phyloP scores from a whole-genome alignment of 129 eudicot genomes.

The Erigeron canadensis region DNA sequence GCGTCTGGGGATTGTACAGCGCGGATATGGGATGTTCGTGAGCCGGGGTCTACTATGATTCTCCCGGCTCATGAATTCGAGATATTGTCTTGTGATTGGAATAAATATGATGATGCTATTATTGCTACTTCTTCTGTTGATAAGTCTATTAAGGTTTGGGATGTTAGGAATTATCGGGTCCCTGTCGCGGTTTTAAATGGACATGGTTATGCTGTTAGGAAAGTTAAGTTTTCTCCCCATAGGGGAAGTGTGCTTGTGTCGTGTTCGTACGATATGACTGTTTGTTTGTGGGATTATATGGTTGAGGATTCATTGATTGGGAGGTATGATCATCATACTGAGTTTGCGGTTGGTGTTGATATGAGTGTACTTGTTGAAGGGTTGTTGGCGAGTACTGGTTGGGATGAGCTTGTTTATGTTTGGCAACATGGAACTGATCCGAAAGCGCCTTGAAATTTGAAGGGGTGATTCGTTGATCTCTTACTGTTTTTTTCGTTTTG shows the following conservation, averaged over 20 bases:
- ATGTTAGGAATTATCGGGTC: slow-evolving; percentile 73
- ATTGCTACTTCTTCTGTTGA: slow-evolving; percentile 85
- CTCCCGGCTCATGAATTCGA: slow-evolving; percentile 93
- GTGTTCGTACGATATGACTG: slow-evolving; percentile 94
- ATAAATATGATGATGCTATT: slow-evolving; percentile 83
- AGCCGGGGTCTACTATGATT: slow-evolving; percentile 94
- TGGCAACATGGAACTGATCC: slow-evolving; percentile 99
- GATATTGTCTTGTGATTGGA: slow-evolving; percentile 88
- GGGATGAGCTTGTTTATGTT: slow-evolving; percentile 98
- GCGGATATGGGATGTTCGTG: slow-evolving; percentile 94
- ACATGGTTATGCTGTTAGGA: slow-evolving; percentile 93
- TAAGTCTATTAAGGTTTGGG: slow-evolving; percentile 87
- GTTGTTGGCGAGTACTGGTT: slow-evolving; percentile 92
- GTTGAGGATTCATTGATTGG: slow-evolving; percentile 96
- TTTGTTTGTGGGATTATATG: slow-evolving; percentile 98
- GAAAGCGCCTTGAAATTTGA: slow-evolving; percentile 56
- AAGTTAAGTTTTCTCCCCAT: slow-evolving; percentile 91
- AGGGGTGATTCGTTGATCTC: slow-evolving; percentile 18
- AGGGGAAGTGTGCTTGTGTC: slow-evolving; percentile 66
- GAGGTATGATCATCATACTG: slow-evolving; percentile 94
- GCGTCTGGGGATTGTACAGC: slow-evolving; percentile 96
- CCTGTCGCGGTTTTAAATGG: slow-evolving; percentile 80
- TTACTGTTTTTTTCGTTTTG: not conserved
- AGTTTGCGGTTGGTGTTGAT: slow-evolving; percentile 96
- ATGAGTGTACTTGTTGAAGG: slow-evolving; percentile 99